A percentile compares a stretch with the other conserved stretches of the same genome.
Conservation (phyloP, 2,329 filamentous ascomycete species). For the Pseudonectria foliicola region DNA sequence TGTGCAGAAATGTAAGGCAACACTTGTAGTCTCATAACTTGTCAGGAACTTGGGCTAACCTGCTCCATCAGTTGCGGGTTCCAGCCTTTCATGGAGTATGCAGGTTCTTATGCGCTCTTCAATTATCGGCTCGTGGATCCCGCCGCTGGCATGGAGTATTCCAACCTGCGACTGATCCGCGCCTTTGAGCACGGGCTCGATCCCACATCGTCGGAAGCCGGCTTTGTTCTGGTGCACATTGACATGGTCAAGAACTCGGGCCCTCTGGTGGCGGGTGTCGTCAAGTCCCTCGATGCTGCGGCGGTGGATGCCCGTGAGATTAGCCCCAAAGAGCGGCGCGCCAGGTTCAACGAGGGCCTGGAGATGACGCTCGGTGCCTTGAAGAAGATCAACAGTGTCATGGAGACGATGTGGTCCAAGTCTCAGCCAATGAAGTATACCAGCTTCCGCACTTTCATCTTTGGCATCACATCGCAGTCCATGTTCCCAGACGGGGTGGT, state of each 20-base stretch:
- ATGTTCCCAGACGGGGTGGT: constrained; percentile 93
- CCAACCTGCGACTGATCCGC: constrained; percentile 74
- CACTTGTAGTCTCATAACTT: not conserved
- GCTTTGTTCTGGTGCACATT: constrained; percentile 92
- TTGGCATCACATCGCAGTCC: constrained; percentile 84
- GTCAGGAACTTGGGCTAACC: constrained; percentile 1
- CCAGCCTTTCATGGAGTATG: constrained; percentile 83
- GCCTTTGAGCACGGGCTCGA: constrained; percentile 89
- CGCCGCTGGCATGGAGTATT: constrained; percentile 38
- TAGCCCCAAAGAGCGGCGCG: constrained; percentile 33
- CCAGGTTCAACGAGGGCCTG: constrained; percentile 58
- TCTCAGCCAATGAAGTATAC: constrained; percentile 80
- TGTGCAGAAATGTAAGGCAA: constrained; percentile 77
- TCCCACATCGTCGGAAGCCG: constrained; percentile 80
- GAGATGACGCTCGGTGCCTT: constrained; percentile 50
- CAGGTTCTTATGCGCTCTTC: constrained; percentile 44
- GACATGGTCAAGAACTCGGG: constrained; percentile 91
- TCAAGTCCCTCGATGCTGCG: constrained; percentile 56
- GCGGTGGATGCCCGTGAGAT: constrained; percentile 22
- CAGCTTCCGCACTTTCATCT: constrained; percentile 92
- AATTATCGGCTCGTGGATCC: constrained; percentile 46
- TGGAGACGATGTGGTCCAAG: constrained; percentile 90
- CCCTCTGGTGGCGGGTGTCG: constrained; percentile 64
- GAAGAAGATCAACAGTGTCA: constrained; percentile 65
- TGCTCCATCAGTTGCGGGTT: constrained; percentile 52